Base-by-base conservation (phyloP, 2,329 filamentous ascomycete genomes). In the Davidsoniella australis region DNA sequence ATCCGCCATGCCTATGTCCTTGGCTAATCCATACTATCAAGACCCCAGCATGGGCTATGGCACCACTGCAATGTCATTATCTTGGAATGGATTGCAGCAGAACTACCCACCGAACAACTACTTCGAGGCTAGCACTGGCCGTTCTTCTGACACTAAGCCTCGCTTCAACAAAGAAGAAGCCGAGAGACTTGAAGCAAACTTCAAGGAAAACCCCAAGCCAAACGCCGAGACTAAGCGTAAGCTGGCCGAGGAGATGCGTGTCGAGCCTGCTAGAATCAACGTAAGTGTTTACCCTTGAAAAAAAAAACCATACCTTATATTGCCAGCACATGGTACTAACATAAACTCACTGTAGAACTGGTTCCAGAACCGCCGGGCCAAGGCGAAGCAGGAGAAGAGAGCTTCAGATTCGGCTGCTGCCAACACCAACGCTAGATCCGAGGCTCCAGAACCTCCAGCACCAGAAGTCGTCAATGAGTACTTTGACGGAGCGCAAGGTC, bases 301-400 rank as follows among this genome's bases (percentile, higher is more conserved):
- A n/a, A n/a, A n/a, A n/a, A n/a, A 12, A 4, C 26, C 26, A 33
- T 12, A 33, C 29, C 29, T 9, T 12, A 14, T 12, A 45, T 20
- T 33, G 18, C 12, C 20, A 10, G 17, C 6, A 18, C 16, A 17
- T 12, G 17, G 17, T 37, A 38, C 49, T 47, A 23, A 42, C 18
- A 6, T 2, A 4, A 5, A 17, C 18, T 10, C 6, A 5, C 20
- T 48, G 17, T 39, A 80, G 76, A 81, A 81, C 58, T 81, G 77
- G 77, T 81, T 81, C 58, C 77, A 81, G 56, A 81, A 81, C 58
- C 67, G 77, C 52, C 69, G 77, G 47, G 76, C 77, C 48, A 74
- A 77, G 61, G 74, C 75, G 54, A 78, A 78, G 69, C 76, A 79
- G 58, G 73, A 78, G 59, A 72, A 69, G 57, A 77, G 76, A 54